Base-by-base conservation (phyloP, 2,329 filamentous ascomycete species). In the Xylariaceae sp. region DNA sequence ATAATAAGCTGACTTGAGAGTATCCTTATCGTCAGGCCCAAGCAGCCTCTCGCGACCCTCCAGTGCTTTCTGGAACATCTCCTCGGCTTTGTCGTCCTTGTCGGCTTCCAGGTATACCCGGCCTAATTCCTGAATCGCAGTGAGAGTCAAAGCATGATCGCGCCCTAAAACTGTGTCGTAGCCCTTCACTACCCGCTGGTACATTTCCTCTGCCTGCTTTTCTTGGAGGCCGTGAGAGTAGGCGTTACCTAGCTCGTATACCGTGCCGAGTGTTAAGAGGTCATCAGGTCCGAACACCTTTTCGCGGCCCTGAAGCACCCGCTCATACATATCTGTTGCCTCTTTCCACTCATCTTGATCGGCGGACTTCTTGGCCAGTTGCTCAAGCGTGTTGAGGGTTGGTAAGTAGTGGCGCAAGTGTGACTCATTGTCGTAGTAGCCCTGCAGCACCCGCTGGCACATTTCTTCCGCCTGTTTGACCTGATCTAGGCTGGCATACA, bases 1-100 rank as follows among this genome's bases (percentile, higher is more conserved):
- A 47, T 70, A 68, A 37, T 69, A 56, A 52, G 42, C 35, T 35
- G 51, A 17, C 10, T 39, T 3, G 45, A 56, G 56, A 7, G 53
- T 59, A 5, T 13, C 37, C n/a, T 2, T 17, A 17, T 59, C n/a
- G 35, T 48, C 11, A 15, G 18, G 48, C 34, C 59, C 53, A 8
- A 37, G n/a, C 4, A 44, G 9, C 18, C 53, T 58, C 10, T 58
- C 49, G 13, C 39, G 30, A 35, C 71, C 65, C 66, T 68, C 53
- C 7, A 74, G 64, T 49, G 70, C 70, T 54, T 67, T 70, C 10
- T 62, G 10, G 37, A 66, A 72, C 68, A 73, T 72, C 3, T 62
- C 57, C 62, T 72, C 66, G 5, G 70, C 65, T 42, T 45, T 11
- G 42, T 45, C 42, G 9, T 45, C 42, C n/a, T n/a, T 11, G n/a